Evolutionary conservation across 495 filamentous ascomycete genomes (phyloP).

Genomic region (Hypoxylon subgilvum): DNA sequence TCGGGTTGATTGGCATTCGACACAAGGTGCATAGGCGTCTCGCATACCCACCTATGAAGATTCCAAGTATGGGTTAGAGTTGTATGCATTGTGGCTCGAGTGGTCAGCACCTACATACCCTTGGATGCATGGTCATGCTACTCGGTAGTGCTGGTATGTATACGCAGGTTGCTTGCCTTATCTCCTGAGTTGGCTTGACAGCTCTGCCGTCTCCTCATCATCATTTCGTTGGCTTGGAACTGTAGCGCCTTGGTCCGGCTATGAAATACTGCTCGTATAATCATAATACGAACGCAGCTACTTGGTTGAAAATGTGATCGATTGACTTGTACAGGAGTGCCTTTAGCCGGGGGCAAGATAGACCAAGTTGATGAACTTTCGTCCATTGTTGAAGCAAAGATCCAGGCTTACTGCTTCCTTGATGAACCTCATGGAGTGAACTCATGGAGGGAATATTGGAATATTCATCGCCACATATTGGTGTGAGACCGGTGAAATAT

Average conservation of each 20-base stretch:
- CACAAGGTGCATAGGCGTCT: constrained; percentile 10
- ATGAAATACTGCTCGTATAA: too few relatives aligned
- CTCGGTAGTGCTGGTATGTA: constrained; percentile 19
- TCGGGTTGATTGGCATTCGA: constrained; percentile 4
- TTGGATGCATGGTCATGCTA: constrained; percentile 19
- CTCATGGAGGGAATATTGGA: background rate
- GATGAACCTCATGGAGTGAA: constrained; percentile 2
- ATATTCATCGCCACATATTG: background rate
- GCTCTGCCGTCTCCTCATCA: constrained; percentile 1
- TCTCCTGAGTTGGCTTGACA: constrained; percentile 2
- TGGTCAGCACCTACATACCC: constrained; percentile 11
- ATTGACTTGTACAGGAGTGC: background rate
- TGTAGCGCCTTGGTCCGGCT: background rate
- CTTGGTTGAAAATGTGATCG: constrained; percentile 3
- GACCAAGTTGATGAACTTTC: background rate
- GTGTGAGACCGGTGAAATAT: constrained; percentile 11
- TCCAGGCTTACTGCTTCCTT: background rate
- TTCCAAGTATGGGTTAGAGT: background rate
- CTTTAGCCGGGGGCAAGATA: constrained; percentile 11
- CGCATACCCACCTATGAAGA: constrained; percentile 2
- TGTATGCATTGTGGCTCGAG: constrained; percentile 13
- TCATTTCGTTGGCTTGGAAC: background rate
- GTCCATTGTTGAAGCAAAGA: constrained; percentile 3
- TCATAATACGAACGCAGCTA: background rate
- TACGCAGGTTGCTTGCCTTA: constrained; percentile 14